A percentile compares a stretch with the other conserved stretches of the same genome.
phyloP scores from a whole-genome alignment of 2,329 filamentous ascomycete genomes.

The Cucurbitaria berberidis region DNA sequence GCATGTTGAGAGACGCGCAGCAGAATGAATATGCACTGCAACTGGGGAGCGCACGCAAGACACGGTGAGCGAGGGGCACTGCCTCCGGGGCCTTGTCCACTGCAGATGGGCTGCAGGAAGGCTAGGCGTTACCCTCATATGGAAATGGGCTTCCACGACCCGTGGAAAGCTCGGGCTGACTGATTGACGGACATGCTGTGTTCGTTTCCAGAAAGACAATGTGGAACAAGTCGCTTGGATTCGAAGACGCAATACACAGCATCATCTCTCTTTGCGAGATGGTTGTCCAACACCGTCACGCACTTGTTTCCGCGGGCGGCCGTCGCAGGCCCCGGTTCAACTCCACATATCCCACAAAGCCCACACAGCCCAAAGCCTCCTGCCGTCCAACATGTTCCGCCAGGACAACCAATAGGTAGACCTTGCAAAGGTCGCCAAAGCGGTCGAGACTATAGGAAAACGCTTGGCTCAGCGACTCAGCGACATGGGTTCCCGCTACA shows the following conservation, averaged over 20 bases:
- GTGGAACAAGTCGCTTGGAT: neutral
- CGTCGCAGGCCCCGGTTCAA: constrained; percentile 17
- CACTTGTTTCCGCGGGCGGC: neutral
- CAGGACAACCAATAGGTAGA: constrained; percentile 3
- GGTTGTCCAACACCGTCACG: neutral
- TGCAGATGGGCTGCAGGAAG: too few species aligned
- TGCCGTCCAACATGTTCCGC: neutral
- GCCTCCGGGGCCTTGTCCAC: too few species aligned
- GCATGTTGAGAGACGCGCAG: constrained; percentile 23
- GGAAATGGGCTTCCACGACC: constrained; percentile 1
- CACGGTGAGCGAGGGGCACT: constrained; percentile 23
- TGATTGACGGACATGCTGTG: constrained; percentile 3
- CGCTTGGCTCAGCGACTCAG: constrained; percentile 5
- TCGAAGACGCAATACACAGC: neutral
- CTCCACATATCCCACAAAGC: constrained; percentile 7
- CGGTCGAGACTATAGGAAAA: constrained; percentile 5
- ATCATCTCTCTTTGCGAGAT: neutral
- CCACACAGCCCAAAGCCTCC: neutral
- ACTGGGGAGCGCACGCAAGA: too few species aligned
- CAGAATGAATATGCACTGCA: too few species aligned
- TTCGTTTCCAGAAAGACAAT: neutral
- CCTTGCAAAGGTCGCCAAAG: neutral
- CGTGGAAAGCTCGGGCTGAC: constrained; percentile 5
- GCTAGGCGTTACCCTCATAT: too few species aligned
- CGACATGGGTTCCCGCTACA: constrained; percentile 4